These are phyloP conservation scores for Meyerozyma elateridarum DNA, from an alignment of 1,139 yeast species.

Conservation along the genomic window DNA sequence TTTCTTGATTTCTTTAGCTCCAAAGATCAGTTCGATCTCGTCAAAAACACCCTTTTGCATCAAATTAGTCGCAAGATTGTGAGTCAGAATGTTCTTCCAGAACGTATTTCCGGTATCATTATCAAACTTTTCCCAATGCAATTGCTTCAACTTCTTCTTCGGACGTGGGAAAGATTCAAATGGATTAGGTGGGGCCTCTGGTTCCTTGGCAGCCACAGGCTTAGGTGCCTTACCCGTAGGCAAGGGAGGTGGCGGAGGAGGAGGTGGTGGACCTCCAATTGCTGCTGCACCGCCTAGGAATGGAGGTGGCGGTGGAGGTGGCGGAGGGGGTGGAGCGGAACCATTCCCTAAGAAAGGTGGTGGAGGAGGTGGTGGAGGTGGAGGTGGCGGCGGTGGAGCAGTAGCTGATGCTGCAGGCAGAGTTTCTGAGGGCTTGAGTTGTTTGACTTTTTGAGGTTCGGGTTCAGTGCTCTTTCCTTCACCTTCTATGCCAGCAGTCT, in stretches of 20 bases:
- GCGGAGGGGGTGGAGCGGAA: slow-evolving; percentile 11
- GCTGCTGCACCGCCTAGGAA: slow-evolving; percentile 22
- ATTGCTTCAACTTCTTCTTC: slow-evolving; percentile 69
- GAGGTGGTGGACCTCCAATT: slow-evolving; percentile 20
- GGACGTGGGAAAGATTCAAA: slow-evolving; percentile 69
- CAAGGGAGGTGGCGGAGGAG: slow-evolving; percentile 19
- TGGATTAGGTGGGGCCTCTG: slow-evolving; percentile 22
- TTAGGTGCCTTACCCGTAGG: slow-evolving; percentile 12
- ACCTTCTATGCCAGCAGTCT: slow-evolving; percentile 28
- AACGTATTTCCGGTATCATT: slow-evolving; percentile 54
- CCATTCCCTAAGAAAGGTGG: slow-evolving; percentile 9
- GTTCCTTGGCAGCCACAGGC: slow-evolving; percentile 6
- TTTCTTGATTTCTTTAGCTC: slow-evolving; percentile 69
- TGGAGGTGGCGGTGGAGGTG: slow-evolving; percentile 19
- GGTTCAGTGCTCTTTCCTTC: slow-evolving; percentile 7
- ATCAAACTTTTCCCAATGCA: slow-evolving; percentile 82
- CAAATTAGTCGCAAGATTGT: slow-evolving; percentile 53
- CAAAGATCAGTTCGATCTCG: slow-evolving; percentile 70
- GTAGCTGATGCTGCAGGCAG: background rate
- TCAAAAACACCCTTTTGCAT: slow-evolving; percentile 68
- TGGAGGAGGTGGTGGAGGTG: slow-evolving; percentile 17
- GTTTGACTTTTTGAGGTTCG: slow-evolving; percentile 5
- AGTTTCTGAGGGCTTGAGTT: background rate
- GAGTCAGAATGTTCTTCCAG: slow-evolving; percentile 46
- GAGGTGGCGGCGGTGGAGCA: slow-evolving; percentile 17